A percentile compares a stretch with the other conserved stretches of the same genome.
phyloP scores from a whole-genome alignment of 2,329 filamentous ascomycete genomes.

The Didymella arachidicola region DNA sequence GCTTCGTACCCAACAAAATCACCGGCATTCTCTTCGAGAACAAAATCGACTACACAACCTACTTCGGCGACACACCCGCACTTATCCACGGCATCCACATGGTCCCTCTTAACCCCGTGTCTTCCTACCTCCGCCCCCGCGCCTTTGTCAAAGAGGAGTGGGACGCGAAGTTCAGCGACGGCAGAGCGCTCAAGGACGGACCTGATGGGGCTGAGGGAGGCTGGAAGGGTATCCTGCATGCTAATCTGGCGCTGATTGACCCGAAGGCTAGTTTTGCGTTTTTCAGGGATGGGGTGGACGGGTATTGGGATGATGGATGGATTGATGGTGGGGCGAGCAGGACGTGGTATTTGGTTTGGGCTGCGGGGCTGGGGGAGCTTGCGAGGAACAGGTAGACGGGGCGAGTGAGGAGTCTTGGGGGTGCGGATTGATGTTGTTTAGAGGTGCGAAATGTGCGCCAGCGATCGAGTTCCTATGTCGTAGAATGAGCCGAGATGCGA shows the following conservation, averaged over 20 bases:
- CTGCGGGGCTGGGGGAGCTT: slow-evolving; percentile 37
- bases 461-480: too few species aligned
- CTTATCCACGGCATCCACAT: slow-evolving; percentile 83
- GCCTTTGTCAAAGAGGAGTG: slow-evolving; percentile 75
- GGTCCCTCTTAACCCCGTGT: slow-evolving; percentile 75
- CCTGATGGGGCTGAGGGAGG: slow-evolving; percentile 60
- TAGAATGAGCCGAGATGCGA: too few species aligned
- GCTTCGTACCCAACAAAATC: slow-evolving; percentile 83
- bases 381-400: slow-evolving; percentile 5
- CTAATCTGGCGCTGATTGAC: slow-evolving; percentile 81
- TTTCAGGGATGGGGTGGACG: slow-evolving; percentile 72
- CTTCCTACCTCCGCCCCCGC: slow-evolving; percentile 69
- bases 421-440: too few species aligned
- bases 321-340: slow-evolving; percentile 77
- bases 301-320: slow-evolving; percentile 63
- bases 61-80: slow-evolving; percentile 73
- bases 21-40: slow-evolving; percentile 84
- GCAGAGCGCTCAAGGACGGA: slow-evolving; percentile 58
- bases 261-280: slow-evolving; percentile 74
- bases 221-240: slow-evolving; percentile 86
- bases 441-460: too few species aligned
- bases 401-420: too few species aligned
- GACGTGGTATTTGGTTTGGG: slow-evolving; percentile 47
- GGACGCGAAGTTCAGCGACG: slow-evolving; percentile 74
- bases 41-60: slow-evolving; percentile 88